phyloP scores from a whole-genome alignment of 108 stramenopile species.

The Skeletonema potamos region DNA sequence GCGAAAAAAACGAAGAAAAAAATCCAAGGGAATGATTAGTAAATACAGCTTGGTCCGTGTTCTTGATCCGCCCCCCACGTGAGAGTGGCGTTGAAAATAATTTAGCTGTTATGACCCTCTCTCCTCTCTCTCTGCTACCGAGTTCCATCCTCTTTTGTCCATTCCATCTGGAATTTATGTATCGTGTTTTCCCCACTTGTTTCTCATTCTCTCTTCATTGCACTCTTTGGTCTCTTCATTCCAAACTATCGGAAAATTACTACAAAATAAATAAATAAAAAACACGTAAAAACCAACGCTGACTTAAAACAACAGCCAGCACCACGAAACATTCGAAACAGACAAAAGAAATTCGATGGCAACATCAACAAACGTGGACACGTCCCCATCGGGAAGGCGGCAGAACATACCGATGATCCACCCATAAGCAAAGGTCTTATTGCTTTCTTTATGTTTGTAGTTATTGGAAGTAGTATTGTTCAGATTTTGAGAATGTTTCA shows the following conservation, averaged over 20 bases:
- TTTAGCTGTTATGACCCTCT: constrained; percentile 28
- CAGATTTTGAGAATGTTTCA: constrained; percentile 80
- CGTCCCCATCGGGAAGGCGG: constrained; percentile 75
- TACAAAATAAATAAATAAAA: not conserved
- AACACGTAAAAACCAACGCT: not conserved
- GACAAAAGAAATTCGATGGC: constrained; percentile 72
- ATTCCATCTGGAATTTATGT: not conserved
- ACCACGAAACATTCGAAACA: constrained; percentile 79
- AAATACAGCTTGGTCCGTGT: constrained; percentile 49
- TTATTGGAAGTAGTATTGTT: constrained; percentile 78
- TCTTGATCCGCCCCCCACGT: constrained; percentile 51
- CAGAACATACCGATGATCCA: constrained; percentile 67
- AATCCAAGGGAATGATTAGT: constrained; percentile 18
- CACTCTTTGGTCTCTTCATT: too few species aligned
- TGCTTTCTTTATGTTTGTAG: constrained; percentile 73
- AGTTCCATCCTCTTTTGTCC: not conserved
- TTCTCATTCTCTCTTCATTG: not conserved
- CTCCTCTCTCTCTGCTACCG: not conserved
- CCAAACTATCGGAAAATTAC: too few species aligned
- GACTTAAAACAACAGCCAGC: constrained; percentile 54
- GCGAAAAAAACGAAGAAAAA: not conserved
- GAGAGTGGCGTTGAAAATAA: constrained; percentile 46
- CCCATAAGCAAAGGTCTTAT: constrained; percentile 60
- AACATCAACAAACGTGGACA: constrained; percentile 84
- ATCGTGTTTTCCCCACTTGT: not conserved